Base-by-base conservation (phyloP, 2,329 filamentous ascomycete species). In the Sclerotiophoma versabilis region DNA sequence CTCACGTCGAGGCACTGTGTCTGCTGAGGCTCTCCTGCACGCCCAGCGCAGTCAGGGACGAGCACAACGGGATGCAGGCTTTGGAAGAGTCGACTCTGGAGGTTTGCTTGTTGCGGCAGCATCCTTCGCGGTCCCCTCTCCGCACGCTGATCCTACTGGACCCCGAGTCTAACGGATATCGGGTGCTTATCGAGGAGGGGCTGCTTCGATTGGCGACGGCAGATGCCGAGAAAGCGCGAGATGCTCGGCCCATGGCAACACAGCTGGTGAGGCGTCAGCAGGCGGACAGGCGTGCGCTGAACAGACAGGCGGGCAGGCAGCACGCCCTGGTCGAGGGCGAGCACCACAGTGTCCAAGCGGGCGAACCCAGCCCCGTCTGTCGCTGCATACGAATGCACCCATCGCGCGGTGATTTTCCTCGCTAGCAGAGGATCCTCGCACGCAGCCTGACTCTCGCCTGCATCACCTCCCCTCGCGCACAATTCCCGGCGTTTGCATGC, bases 111-210 rank as follows among this genome's bases (percentile, higher is more conserved):
- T 64, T 65, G 49, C 56, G 51, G 51, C 45, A 54, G 45, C 51
- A 54, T 49, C 51, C 51, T 49, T 55, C 53, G 56, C 58, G 53
- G 54, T 53, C 43, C 50, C 58, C 47, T 41, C 61, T 65, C 64
- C 55, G 42, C 60, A 61, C 50, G 60, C 54, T 60, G 62, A 65
- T 65, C 56, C 41, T 51, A 48, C 49, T 48, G 47, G 53, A 43
- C 47, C 51, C 61, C 58, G 57, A 49, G 52, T 43, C 61, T 68
- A 71, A 63, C 55, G 62, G 65, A 63, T 65, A 60, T 66, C 65
- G 64, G 55, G 49, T 62, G 63, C 45, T 65, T 65, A 68, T 68
- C 65, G 46, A 58, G 56, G 63, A 62, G 63, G 59, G 64, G 62
- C 49, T 42, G 33, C 48, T 44, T 57, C 57, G 68, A 66, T 65